Evolutionary conservation across 306 rosid genomes (phyloP), one percentile per base, ranked within the genome.

Genomic region (Cajanus cajan): DNA sequence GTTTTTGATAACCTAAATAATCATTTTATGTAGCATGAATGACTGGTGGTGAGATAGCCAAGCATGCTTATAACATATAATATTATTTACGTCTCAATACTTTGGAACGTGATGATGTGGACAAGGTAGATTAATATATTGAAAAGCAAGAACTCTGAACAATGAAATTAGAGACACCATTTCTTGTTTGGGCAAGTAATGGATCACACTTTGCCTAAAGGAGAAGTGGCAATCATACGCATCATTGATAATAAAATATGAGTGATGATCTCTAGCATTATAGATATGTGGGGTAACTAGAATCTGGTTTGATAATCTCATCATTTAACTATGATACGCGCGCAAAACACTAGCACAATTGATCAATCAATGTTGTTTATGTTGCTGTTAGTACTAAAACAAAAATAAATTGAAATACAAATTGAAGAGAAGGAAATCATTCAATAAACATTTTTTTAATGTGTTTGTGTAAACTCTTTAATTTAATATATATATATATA

Each of bases 171-270:
- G 34, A 8, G 50, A 40, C 77, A 13, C 39, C 79, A 47, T 83
- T 82, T 73, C 79, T 66, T 55, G 31, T 82, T 79, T 83, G 82
- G 87, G 83, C 52, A 74, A 83, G 85, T 40, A 76, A 81, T 77
- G 83, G 82, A 83, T 85, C 82, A 75, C 71, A 16, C 79, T 48
- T 86, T 82, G 25, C 86, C 78, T 5, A 21, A 72, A 81, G 2
- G 51, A 39, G 59, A 40, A 50, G 57, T 4, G 2, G 44, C 67
- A 81, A 80, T 48, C 16, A 73, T 66, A 24, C 24, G 61, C 62
- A 4, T 2, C 28, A 40, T 36, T 5, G 16, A 10, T 16, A 64
- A 57, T 48, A 76, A 50, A 41, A 78, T 77, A 82, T 73, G 24
- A 41, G 16, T 39, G 39, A 63, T 73, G 12, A 64, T 73, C 59